These are phyloP conservation scores for Oryza australiensis DNA, from an alignment of 176 grass and related monocot genomes.

Conservation along the genomic window DNA sequence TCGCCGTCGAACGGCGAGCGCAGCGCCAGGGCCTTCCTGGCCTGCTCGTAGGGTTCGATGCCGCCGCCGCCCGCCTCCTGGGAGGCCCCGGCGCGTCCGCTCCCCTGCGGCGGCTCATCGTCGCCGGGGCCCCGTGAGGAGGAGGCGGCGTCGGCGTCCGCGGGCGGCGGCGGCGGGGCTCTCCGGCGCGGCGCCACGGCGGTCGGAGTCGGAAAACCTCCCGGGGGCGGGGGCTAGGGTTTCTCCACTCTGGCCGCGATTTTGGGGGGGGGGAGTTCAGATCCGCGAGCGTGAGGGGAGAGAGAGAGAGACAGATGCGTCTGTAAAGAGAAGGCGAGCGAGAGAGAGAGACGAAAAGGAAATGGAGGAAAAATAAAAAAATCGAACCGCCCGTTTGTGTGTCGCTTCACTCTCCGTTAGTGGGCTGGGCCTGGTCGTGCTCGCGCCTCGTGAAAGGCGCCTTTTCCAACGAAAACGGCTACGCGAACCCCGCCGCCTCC, in stretches of 20 bases:
- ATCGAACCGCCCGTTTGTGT: not conserved
- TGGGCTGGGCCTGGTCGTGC: too few species aligned
- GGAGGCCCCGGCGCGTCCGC: slow-evolving; percentile 33
- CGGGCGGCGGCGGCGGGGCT: slow-evolving; percentile 30
- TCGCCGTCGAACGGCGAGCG: slow-evolving; percentile 86
- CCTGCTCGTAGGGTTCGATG: slow-evolving; percentile 62
- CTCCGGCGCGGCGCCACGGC: slow-evolving; percentile 55
- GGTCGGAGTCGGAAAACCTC: slow-evolving; percentile 37
- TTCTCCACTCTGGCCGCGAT: slow-evolving; percentile 51
- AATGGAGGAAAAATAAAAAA: not conserved
- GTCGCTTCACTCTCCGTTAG: too few species aligned
- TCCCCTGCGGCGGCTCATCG: slow-evolving; percentile 45
- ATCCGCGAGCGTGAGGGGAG: slow-evolving; percentile 41
- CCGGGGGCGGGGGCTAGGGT: slow-evolving; percentile 63
- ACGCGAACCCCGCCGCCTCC: not conserved
- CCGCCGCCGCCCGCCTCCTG: slow-evolving; percentile 30
- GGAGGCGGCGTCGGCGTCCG: slow-evolving; percentile 32
- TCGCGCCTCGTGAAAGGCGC: too few species aligned
- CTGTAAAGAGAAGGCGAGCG: not conserved
- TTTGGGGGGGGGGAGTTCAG: slow-evolving; percentile 35
- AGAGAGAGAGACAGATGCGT: not conserved
- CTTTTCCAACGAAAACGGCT: not conserved
- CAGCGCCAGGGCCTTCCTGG: slow-evolving; percentile 66
- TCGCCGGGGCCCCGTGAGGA: slow-evolving; percentile 23
- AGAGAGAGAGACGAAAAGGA: not conserved